A percentile compares a stretch with the other conserved stretches of the same genome.
Conservation (phyloP, 176 grass and related monocot species). For the Aegilops speltoides region DNA sequence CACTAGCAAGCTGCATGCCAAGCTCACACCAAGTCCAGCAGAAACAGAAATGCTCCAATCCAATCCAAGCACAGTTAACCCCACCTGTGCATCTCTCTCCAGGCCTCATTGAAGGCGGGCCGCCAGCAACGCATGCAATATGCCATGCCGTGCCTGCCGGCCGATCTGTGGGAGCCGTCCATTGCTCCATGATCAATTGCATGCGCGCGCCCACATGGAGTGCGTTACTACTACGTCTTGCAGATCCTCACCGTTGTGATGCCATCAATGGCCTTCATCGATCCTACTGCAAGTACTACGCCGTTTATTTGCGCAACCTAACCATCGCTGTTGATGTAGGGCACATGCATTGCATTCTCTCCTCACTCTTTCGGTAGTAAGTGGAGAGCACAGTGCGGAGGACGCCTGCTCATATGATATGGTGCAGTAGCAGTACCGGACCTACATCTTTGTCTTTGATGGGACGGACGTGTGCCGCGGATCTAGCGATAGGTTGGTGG, state of each 20-base stretch:
- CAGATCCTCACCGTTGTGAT: no score
- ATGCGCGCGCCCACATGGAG: background rate
- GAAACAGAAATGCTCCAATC: background rate
- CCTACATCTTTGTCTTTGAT: background rate
- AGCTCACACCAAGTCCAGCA: no score
- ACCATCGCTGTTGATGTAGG: background rate
- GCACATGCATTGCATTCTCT: background rate
- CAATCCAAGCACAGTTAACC: background rate
- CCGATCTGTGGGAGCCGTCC: background rate
- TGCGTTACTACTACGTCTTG: background rate
- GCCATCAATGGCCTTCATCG: no score
- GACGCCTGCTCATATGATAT: background rate
- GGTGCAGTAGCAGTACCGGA: background rate
- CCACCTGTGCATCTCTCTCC: background rate
- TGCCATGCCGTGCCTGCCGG: no score
- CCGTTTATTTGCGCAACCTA: background rate
- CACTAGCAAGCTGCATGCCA: no score
- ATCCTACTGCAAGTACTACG: background rate
- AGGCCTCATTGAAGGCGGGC: background rate
- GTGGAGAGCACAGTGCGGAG: no score
- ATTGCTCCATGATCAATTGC: background rate
- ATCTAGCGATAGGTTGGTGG: background rate
- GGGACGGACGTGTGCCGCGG: background rate
- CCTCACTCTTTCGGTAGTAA: background rate
- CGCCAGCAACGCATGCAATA: background rate